phyloP scores from a whole-genome alignment of 495 filamentous ascomycete genomes.

The Immersiella caudata region DNA sequence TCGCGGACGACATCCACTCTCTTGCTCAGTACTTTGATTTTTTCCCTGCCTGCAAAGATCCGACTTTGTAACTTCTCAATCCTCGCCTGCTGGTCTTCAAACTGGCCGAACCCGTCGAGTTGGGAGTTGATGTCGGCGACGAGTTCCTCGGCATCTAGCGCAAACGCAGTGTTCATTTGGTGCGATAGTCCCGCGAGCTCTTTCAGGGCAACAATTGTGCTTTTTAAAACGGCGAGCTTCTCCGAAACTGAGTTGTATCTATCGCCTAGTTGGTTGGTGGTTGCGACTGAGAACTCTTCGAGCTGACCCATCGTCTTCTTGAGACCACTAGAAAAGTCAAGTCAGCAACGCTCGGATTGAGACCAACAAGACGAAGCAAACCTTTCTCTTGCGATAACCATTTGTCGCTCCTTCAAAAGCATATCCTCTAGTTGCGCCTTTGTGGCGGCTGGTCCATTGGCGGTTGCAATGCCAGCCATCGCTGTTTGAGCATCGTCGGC shows the following conservation, averaged over 20 bases:
- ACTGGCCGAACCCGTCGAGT: slow-evolving; percentile 66
- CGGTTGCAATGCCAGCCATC: neutral
- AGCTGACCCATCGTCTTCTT: slow-evolving; percentile 48
- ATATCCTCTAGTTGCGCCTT: slow-evolving; percentile 35
- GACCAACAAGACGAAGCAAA: slow-evolving; percentile 29
- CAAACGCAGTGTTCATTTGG: slow-evolving; percentile 64
- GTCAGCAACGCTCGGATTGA: slow-evolving; percentile 15
- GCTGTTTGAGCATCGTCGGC: slow-evolving; percentile 31
- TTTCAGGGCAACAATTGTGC: slow-evolving; percentile 68
- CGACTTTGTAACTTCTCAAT: slow-evolving; percentile 68
- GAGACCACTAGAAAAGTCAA: slow-evolving; percentile 40
- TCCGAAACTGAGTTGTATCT: slow-evolving; percentile 85
- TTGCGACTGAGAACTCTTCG: slow-evolving; percentile 51
- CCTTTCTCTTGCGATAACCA: slow-evolving; percentile 45
- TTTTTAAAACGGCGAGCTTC: slow-evolving; percentile 69
- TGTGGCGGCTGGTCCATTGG: slow-evolving; percentile 19
- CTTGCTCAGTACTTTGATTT: slow-evolving; percentile 64
- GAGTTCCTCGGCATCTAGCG: slow-evolving; percentile 60
- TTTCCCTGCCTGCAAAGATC: slow-evolving; percentile 63
- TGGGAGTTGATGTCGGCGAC: slow-evolving; percentile 65
- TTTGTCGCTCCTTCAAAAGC: slow-evolving; percentile 46
- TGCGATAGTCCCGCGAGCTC: slow-evolving; percentile 66
- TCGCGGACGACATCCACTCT: slow-evolving; percentile 66
- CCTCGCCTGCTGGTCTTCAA: slow-evolving; percentile 68
- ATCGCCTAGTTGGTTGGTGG: slow-evolving; percentile 76